phyloP scores from a whole-genome alignment of 164 flowering plant species.

The Berberis vulgaris region DNA sequence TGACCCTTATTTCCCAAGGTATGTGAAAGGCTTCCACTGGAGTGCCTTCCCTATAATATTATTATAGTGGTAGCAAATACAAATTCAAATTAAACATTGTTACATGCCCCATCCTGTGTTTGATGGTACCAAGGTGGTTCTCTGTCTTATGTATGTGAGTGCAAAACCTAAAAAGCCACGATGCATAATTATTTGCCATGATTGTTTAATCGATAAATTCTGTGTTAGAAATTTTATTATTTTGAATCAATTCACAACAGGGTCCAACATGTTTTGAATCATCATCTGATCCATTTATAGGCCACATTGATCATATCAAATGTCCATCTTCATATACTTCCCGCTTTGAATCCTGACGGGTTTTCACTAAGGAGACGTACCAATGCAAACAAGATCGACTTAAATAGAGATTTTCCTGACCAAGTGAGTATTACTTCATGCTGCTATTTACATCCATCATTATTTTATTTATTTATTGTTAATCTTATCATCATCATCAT shows the following conservation, averaged over 20 bases:
- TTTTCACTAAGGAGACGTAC: constrained; percentile 61
- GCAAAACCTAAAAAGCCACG: too few species aligned
- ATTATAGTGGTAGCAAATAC: too few species aligned
- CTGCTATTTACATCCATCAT: background rate
- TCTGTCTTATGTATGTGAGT: too few species aligned
- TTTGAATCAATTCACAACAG: background rate
- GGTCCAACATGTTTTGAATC: background rate
- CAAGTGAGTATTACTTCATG: constrained; percentile 45
- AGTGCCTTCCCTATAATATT: too few species aligned
- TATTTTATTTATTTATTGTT: background rate
- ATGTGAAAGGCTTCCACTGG: too few species aligned
- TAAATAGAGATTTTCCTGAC: constrained; percentile 95
- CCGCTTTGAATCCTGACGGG: constrained; percentile 98
- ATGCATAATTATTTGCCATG: background rate
- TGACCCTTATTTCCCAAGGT: too few species aligned
- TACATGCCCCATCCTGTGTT: too few species aligned
- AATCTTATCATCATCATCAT: background rate
- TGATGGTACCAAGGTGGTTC: too few species aligned
- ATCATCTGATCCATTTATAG: constrained; percentile 20
- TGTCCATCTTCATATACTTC: constrained; percentile 91
- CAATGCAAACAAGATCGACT: constrained; percentile 85
- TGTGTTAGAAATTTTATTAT: background rate
- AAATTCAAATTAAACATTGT: too few species aligned
- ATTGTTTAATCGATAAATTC: background rate
- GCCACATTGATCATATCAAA: constrained; percentile 63